These are phyloP conservation scores for Gastrolobium villosum DNA, from an alignment of 306 rosid genomes.

Conservation along the genomic window DNA sequence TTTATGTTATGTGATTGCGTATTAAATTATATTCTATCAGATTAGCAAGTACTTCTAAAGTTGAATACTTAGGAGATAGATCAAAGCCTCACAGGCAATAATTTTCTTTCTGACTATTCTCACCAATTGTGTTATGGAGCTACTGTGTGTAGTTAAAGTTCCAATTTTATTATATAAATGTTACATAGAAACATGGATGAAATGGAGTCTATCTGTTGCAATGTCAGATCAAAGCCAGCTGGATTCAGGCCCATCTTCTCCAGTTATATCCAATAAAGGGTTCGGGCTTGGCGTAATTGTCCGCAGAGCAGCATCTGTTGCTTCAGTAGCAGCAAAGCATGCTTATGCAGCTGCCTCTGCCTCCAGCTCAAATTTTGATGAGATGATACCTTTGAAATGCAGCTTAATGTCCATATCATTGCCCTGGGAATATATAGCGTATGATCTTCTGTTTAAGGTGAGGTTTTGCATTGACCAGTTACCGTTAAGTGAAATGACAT, in stretches of 20 bases:
- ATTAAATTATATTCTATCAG: slow-evolving; percentile 36
- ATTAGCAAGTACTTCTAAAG: slow-evolving; percentile 18
- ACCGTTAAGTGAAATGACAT: slow-evolving; percentile 25
- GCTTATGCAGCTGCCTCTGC: slow-evolving; percentile 93
- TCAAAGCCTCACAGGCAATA: slow-evolving; percentile 19
- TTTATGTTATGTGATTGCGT: slow-evolving; percentile 22
- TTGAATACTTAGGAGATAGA: slow-evolving; percentile 31
- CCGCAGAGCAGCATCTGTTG: slow-evolving; percentile 88
- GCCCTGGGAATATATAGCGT: slow-evolving; percentile 96
- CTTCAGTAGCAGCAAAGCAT: slow-evolving; percentile 89
- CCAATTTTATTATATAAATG: slow-evolving; percentile 39
- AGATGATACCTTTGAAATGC: slow-evolving; percentile 92
- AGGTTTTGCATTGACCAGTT: slow-evolving; percentile 42
- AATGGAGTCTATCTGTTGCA: slow-evolving; percentile 52
- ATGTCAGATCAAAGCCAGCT: slow-evolving; percentile 90
- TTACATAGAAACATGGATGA: slow-evolving; percentile 42
- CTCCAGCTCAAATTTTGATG: slow-evolving; percentile 66
- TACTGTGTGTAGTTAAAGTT: slow-evolving; percentile 37
- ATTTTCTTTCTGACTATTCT: slow-evolving; percentile 30
- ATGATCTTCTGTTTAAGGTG: slow-evolving; percentile 96
- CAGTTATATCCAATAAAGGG: slow-evolving; percentile 81
- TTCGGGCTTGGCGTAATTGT: slow-evolving; percentile 84
- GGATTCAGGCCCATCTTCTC: slow-evolving; percentile 84
- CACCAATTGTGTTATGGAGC: slow-evolving; percentile 44
- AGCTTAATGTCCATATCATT: slow-evolving; percentile 95